Percentiles rank a stretch among this genome's conserved stretches.
These are phyloP conservation scores for Beverwykella pulmonaria DNA, from an alignment of 495 filamentous ascomycete species.

Conservation along the genomic window DNA sequence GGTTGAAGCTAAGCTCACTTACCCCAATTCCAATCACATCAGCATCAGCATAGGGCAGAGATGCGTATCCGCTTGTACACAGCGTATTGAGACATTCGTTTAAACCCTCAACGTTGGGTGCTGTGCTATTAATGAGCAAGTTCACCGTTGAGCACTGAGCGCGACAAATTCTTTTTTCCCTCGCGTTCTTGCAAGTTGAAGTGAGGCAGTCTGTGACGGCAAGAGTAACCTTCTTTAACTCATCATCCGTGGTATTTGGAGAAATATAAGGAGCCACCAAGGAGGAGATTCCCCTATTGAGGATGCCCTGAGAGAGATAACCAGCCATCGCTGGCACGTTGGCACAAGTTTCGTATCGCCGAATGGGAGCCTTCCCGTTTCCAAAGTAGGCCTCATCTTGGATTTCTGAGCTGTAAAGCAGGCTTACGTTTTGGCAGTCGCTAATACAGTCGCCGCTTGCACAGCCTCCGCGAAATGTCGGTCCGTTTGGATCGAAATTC, in stretches of 20 bases:
- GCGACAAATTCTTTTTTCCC: background rate
- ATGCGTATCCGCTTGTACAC: conserved; percentile 6
- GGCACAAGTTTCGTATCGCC: conserved; percentile 13
- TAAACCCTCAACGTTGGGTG: conserved; percentile 12
- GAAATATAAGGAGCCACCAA: background rate
- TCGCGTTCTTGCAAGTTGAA: conserved; percentile 8
- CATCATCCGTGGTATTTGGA: background rate
- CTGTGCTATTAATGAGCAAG: conserved; percentile 21
- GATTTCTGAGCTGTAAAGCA: conserved; percentile 8
- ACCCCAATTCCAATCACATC: conserved; percentile 29
- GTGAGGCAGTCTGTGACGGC: conserved; percentile 20
- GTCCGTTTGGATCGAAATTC: background rate
- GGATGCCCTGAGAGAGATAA: background rate
- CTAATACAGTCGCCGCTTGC: conserved; percentile 2
- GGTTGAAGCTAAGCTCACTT: background rate
- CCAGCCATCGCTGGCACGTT: conserved; percentile 21
- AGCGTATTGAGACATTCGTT: conserved; percentile 15
- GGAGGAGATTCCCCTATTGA: background rate
- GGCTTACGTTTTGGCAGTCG: conserved; percentile 3
- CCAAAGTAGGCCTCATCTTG: conserved; percentile 2
- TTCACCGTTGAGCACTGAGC: conserved; percentile 7
- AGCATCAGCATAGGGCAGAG: conserved; percentile 23
- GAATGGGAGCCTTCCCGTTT: conserved; percentile 9
- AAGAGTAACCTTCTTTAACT: background rate
- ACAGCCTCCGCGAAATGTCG: conserved; percentile 15